A percentile compares a stretch with the other conserved stretches of the same genome.
phyloP scores from a whole-genome alignment of 441 rosid genomes.

The Croton setiger region DNA sequence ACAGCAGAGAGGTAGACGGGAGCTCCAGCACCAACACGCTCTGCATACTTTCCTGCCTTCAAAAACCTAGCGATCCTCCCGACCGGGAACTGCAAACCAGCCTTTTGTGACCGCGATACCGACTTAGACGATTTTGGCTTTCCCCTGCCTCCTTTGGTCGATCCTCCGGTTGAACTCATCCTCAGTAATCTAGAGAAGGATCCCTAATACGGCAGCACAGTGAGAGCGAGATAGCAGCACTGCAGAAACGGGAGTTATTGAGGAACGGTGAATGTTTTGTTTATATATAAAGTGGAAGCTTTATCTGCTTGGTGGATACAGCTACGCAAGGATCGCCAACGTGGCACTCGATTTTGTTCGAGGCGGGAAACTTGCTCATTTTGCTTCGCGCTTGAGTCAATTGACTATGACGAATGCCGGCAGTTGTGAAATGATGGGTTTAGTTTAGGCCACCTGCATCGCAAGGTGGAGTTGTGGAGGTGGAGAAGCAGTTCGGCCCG shows the following conservation, averaged over 20 bases:
- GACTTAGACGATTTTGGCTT: constrained; percentile 64
- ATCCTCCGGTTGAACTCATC: constrained; percentile 38
- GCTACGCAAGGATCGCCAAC: constrained; percentile 35
- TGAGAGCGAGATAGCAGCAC: no score
- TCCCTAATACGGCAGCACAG: neutral
- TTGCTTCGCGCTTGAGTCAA: neutral
- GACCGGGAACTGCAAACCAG: constrained; percentile 84
- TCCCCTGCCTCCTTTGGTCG: constrained; percentile 63
- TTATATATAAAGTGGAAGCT: constrained; percentile 18
- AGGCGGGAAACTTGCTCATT: constrained; percentile 33
- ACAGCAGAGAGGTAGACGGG: constrained; percentile 86
- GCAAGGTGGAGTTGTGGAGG: no score
- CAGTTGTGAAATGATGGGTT: neutral
- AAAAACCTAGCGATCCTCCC: constrained; percentile 79
- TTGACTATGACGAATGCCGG: neutral
- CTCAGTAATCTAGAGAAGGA: neutral
- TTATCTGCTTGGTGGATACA: constrained; percentile 19
- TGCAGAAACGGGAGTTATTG: no score
- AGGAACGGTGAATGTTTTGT: neutral
- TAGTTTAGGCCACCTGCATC: no score
- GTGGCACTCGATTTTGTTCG: constrained; percentile 17
- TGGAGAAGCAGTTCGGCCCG: no score
- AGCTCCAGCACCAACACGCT: constrained; percentile 84
- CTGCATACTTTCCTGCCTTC: constrained; percentile 74
- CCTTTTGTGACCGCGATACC: constrained; percentile 65